Evolutionary conservation across 768 basidiomycete species (phyloP).

Genomic region (Kwoniella dejecticola): DNA sequence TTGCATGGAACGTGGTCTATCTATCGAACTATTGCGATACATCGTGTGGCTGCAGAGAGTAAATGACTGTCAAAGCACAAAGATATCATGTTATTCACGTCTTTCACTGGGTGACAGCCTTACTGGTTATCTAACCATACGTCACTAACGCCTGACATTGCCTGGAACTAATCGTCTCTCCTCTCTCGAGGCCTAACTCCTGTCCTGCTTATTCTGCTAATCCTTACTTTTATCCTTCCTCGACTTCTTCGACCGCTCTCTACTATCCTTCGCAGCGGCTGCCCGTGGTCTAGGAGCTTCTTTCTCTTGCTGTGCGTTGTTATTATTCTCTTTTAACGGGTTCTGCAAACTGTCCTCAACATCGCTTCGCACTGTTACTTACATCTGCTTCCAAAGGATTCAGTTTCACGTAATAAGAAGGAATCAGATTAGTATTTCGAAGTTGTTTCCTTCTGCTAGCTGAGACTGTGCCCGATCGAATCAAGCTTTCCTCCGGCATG

Average conservation of each 20-base stretch:
- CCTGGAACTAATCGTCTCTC: too few species aligned
- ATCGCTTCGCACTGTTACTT: background rate
- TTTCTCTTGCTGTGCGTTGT: too few species aligned
- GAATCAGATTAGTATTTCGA: constrained; percentile 3
- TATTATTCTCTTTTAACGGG: too few species aligned
- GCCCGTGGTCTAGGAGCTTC: too few species aligned
- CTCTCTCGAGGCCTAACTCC: too few species aligned
- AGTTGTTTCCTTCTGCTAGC: background rate
- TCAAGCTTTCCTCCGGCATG: background rate
- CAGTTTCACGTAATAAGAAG: constrained; percentile 1
- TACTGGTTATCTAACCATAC: too few species aligned
- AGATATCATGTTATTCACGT: too few species aligned
- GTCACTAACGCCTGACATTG: background rate
- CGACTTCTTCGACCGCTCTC: background rate
- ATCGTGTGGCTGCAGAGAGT: too few species aligned
- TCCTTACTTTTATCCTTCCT: background rate
- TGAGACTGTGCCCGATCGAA: background rate
- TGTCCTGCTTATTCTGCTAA: too few species aligned
- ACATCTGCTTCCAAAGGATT: constrained; percentile 1
- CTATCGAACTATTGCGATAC: background rate
- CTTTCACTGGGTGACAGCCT: too few species aligned
- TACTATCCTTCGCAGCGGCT: too few species aligned
- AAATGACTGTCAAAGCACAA: too few species aligned
- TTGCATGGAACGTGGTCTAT: background rate
- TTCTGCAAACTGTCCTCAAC: background rate